These are phyloP conservation scores for Neodidymelliopsis sp. DNA, from an alignment of 2,329 filamentous ascomycete species.

Conservation along the genomic window DNA sequence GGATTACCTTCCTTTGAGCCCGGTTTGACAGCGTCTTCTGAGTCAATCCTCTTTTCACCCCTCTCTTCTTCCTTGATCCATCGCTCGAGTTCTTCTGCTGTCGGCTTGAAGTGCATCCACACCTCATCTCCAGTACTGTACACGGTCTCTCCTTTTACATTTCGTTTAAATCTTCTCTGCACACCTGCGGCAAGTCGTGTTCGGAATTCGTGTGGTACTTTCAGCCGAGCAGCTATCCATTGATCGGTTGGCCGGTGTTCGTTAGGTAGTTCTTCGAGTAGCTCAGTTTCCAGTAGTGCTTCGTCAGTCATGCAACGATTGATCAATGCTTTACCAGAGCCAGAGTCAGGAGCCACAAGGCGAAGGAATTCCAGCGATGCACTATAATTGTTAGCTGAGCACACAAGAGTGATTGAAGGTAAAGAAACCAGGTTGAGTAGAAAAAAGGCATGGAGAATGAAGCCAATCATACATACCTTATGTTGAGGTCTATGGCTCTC, in stretches of 20 bases:
- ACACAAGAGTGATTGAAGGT: background rate
- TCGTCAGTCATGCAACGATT: conserved; percentile 63
- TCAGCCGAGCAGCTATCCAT: conserved; percentile 65
- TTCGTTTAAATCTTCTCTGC: conserved; percentile 45
- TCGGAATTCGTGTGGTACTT: conserved; percentile 65
- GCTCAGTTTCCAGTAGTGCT: conserved; percentile 55
- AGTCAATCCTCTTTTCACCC: conserved; percentile 30
- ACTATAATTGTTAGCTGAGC: no score
- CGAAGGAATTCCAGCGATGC: conserved; percentile 69
- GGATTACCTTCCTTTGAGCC: conserved; percentile 5
- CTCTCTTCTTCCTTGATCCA: conserved; percentile 33
- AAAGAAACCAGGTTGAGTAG: background rate
- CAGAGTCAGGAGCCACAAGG: conserved; percentile 53
- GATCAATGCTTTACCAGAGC: conserved; percentile 53
- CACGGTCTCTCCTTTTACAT: conserved; percentile 43
- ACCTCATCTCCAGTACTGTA: conserved; percentile 58
- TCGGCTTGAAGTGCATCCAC: conserved; percentile 59
- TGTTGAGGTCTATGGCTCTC: conserved; percentile 69
- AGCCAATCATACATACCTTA: conserved; percentile 56
- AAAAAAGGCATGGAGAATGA: no score
- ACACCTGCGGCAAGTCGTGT: conserved; percentile 58
- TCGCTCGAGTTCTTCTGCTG: conserved; percentile 32
- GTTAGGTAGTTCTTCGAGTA: conserved; percentile 58
- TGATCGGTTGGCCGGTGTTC: conserved; percentile 65
- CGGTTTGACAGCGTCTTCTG: conserved; percentile 19